A percentile compares a stretch with the other conserved stretches of the same genome.
Evolutionary conservation across 2,329 filamentous ascomycete genomes (phyloP).

Genomic region (Diplodia mutila): DNA sequence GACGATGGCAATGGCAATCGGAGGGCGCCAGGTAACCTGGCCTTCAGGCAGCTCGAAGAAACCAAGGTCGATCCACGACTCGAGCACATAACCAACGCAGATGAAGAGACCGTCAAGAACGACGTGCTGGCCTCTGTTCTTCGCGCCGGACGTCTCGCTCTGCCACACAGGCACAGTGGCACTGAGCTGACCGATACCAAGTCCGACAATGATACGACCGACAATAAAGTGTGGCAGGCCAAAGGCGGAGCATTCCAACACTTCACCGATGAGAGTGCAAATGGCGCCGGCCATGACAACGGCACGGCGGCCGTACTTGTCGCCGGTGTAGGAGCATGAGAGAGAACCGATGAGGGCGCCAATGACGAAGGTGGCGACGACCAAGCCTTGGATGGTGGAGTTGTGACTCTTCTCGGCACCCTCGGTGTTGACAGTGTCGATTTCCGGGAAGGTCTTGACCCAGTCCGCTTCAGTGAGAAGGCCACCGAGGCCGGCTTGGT

Average conservation of each 20-base stretch:
- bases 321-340: conserved; percentile 51
- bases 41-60: conserved; percentile 42
- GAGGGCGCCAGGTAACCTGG: conserved; percentile 50
- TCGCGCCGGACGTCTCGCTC: conserved; percentile 44
- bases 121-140: conserved; percentile 47
- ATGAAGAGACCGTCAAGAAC: conserved; percentile 53
- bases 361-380: conserved; percentile 51
- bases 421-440: conserved; percentile 52
- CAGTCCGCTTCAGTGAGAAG: conserved; percentile 47
- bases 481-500: conserved; percentile 56
- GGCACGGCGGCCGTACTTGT: conserved; percentile 50
- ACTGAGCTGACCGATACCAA: conserved; percentile 49
- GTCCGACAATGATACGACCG: conserved; percentile 50
- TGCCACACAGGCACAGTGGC: conserved; percentile 55
- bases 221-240: conserved; percentile 52
- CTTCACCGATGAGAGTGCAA: conserved; percentile 48
- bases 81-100: conserved; percentile 49
- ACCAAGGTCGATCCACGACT: conserved; percentile 55
- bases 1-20: conserved; percentile 36
- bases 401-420: conserved; percentile 50
- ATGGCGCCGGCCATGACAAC: conserved; percentile 49
- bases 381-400: conserved; percentile 50
- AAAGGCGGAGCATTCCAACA: conserved; percentile 51
- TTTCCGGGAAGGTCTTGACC: conserved; percentile 52
- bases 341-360: conserved; percentile 53